Evolutionary conservation across 495 filamentous ascomycete genomes (phyloP).

Genomic region (Penicillium paxilli): DNA sequence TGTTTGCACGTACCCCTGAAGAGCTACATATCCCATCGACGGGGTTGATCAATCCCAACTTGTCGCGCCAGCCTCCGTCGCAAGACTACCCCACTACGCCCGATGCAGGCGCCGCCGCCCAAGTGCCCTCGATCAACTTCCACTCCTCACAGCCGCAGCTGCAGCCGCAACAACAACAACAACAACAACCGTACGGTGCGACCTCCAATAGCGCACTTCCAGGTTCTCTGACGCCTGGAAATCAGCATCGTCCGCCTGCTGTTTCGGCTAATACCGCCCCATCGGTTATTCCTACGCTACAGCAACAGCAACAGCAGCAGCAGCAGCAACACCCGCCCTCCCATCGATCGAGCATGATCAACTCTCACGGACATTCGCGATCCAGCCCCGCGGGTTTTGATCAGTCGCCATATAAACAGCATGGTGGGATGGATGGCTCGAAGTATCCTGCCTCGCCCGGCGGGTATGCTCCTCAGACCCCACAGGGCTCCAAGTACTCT

Average conservation of each 20-base stretch:
- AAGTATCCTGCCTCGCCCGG: slow-evolving; percentile 71
- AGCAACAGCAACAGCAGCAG: too few relatives aligned
- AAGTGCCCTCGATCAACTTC: slow-evolving; percentile 63
- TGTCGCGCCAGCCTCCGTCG: slow-evolving; percentile 48
- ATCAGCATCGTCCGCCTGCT: slow-evolving; percentile 59
- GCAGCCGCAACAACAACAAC: slow-evolving; percentile 52
- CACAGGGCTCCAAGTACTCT: slow-evolving; percentile 75
- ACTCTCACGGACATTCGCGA: slow-evolving; percentile 71
- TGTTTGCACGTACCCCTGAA: slow-evolving; percentile 58
- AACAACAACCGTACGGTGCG: slow-evolving; percentile 55
- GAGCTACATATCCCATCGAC: slow-evolving; percentile 77
- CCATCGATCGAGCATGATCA: slow-evolving; percentile 65
- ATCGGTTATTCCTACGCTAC: slow-evolving; percentile 67
- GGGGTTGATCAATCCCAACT: slow-evolving; percentile 39
- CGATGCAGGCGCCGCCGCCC: slow-evolving; percentile 24
- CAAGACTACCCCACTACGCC: slow-evolving; percentile 47
- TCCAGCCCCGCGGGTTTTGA: slow-evolving; percentile 82
- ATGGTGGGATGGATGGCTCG: slow-evolving; percentile 61
- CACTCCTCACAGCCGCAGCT: slow-evolving; percentile 57
- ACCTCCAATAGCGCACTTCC: slow-evolving; percentile 53
- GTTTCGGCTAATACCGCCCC: slow-evolving; percentile 72
- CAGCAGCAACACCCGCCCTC: slow-evolving; percentile 61
- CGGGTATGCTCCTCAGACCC: slow-evolving; percentile 67
- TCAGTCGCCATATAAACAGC: slow-evolving; percentile 70
- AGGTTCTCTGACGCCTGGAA: slow-evolving; percentile 70